A percentile compares a stretch with the other conserved stretches of the same genome.
Evolutionary conservation across 2,329 filamentous ascomycete species (phyloP).

Genomic region (Trichoderma sp.): DNA sequence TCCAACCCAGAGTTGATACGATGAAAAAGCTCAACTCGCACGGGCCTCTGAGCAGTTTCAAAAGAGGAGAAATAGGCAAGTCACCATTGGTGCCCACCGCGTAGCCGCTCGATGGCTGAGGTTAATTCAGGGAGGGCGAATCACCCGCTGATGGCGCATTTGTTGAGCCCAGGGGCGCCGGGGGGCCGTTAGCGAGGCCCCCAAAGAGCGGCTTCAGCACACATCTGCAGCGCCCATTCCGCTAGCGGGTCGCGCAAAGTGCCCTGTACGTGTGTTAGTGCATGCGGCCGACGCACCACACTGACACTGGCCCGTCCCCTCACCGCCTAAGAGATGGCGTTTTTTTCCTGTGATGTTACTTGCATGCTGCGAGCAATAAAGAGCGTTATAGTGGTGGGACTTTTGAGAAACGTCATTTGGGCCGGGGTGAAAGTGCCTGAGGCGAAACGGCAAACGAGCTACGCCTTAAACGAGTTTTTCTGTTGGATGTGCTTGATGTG

Average conservation of each 20-base stretch:
- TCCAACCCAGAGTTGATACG: not conserved
- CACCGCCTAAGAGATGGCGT: conserved; percentile 7
- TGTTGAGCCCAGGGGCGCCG: conserved; percentile 22
- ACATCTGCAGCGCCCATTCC: conserved; percentile 2
- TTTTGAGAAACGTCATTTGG: not conserved
- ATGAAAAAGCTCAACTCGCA: not conserved
- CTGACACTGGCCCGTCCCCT: not conserved
- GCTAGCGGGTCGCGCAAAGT: conserved; percentile 18
- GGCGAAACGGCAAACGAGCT: not conserved
- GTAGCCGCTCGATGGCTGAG: conserved; percentile 2
- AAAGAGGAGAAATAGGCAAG: conserved; percentile 2
- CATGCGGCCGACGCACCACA: not conserved
- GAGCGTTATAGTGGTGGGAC: not conserved
- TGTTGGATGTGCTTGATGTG: conserved; percentile 2
- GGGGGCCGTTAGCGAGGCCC: conserved; percentile 3
- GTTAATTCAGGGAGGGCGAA: conserved; percentile 19
- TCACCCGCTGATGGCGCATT: not conserved
- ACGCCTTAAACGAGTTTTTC: not conserved
- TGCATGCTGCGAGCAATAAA: not conserved
- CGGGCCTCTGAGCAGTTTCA: conserved; percentile 1
- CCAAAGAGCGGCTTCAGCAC: conserved; percentile 12
- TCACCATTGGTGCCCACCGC: conserved; percentile 13
- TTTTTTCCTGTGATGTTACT: not conserved
- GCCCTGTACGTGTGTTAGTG: not conserved
- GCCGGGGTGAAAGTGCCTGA: not conserved